Conservation (phyloP, 2,329 filamentous ascomycete species). For the Ceratocystis papillata region DNA sequence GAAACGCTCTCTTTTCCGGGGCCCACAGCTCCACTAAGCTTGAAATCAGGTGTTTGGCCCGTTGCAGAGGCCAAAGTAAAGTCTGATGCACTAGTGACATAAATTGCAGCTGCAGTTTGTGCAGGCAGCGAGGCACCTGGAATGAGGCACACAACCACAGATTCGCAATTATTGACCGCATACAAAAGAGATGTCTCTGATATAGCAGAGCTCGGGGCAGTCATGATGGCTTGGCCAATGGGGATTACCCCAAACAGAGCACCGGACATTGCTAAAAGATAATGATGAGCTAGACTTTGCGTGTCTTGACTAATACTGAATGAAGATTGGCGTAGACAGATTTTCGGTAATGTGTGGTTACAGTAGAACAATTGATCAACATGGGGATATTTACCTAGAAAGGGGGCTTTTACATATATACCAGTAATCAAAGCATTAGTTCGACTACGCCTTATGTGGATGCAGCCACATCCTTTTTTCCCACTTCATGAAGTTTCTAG, state of each 20-base stretch:
- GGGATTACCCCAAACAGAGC: conserved; percentile 51
- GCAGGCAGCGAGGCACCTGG: conserved; percentile 64
- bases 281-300: background rate
- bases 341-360: background rate
- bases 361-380: background rate
- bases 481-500: background rate
- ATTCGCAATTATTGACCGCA: conserved; percentile 49
- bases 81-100: conserved; percentile 51
- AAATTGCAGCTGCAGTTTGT: conserved; percentile 76
- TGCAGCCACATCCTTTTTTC: background rate
- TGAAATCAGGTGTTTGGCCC: conserved; percentile 50
- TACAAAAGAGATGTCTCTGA: conserved; percentile 48
- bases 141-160: conserved; percentile 74
- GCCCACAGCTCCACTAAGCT: conserved; percentile 78
- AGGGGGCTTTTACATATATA: background rate
- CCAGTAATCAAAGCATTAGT: background rate
- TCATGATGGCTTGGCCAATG: conserved; percentile 48
- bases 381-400: background rate
- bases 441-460: background rate
- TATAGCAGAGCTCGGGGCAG: conserved; percentile 42
- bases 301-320: background rate
- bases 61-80: conserved; percentile 34
- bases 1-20: conserved; percentile 86
- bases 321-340: background rate
- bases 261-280: conserved; percentile 31